Evolutionary conservation across 768 basidiomycete species (phyloP).

Genomic region (Rhizopogon vulgaris): DNA sequence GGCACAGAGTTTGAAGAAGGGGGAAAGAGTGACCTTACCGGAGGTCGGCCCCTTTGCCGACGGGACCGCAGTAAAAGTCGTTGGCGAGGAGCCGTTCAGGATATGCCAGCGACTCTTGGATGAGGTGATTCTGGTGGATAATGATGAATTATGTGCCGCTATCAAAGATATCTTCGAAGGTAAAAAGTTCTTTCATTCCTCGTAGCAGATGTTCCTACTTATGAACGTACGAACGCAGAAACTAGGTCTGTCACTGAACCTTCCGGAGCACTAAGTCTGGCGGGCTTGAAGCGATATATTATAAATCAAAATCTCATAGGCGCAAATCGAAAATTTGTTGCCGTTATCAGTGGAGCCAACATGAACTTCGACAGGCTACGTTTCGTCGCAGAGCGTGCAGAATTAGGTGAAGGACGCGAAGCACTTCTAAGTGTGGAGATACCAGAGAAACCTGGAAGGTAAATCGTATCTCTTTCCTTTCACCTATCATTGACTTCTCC

Average conservation of each 20-base stretch:
- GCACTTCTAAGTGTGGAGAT: conserved; percentile 92
- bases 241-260: conserved; percentile 96
- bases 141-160: conserved; percentile 96
- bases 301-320: conserved; percentile 74
- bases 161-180: conserved; percentile 99
- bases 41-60: conserved; percentile 98
- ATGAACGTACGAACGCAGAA: conserved; percentile 40
- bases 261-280: conserved; percentile 87
- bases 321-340: conserved; percentile 84
- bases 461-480: conserved; percentile 15
- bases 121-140: conserved; percentile 76
- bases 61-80: conserved; percentile 93
- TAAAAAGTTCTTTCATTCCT: conserved; percentile 24
- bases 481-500: neutral
- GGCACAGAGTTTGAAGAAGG: conserved; percentile 72
- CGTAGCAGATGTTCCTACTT: neutral
- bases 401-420: conserved; percentile 93
- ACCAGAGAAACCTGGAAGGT: conserved; percentile 91
- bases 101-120: conserved; percentile 85
- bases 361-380: conserved; percentile 98
- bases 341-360: conserved; percentile 91
- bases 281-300: conserved; percentile 88
- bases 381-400: conserved; percentile 98
- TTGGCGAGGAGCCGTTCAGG: conserved; percentile 92
- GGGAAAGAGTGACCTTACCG: conserved; percentile 72